Evolutionary conservation across 2,329 filamentous ascomycete species (phyloP).

Genomic region (Diaporthe batatas): DNA sequence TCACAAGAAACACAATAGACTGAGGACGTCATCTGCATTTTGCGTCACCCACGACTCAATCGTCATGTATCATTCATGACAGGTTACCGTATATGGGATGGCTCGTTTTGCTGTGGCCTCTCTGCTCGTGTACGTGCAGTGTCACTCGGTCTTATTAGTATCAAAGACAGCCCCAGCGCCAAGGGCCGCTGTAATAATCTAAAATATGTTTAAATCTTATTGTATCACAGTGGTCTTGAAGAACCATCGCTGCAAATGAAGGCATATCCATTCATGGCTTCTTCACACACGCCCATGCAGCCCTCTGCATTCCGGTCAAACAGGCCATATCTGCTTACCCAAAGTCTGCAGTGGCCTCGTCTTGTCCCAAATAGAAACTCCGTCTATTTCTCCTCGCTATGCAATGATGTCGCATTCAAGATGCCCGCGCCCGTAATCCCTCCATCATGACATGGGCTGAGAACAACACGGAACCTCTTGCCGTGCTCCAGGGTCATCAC

Average conservation of each 20-base stretch:
- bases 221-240: neutral
- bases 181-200: neutral
- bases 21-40: neutral
- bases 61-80: too few species aligned
- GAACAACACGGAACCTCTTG: slow-evolving; percentile 54
- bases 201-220: neutral
- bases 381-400: slow-evolving; percentile 43
- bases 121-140: neutral
- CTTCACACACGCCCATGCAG: neutral
- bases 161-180: neutral
- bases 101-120: neutral
- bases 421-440: slow-evolving; percentile 74
- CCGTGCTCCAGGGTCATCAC: slow-evolving; percentile 60
- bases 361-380: neutral
- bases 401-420: slow-evolving; percentile 63
- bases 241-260: neutral
- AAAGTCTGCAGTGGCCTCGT: neutral
- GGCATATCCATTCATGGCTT: neutral
- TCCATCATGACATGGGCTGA: slow-evolving; percentile 71
- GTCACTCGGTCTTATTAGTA: neutral
- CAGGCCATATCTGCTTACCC: neutral
- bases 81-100: neutral
- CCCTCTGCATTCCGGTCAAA: neutral
- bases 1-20: neutral
- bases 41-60: neutral